Conservation (phyloP, 2,329 filamentous ascomycete species). For the Acrocalymma vagum region DNA sequence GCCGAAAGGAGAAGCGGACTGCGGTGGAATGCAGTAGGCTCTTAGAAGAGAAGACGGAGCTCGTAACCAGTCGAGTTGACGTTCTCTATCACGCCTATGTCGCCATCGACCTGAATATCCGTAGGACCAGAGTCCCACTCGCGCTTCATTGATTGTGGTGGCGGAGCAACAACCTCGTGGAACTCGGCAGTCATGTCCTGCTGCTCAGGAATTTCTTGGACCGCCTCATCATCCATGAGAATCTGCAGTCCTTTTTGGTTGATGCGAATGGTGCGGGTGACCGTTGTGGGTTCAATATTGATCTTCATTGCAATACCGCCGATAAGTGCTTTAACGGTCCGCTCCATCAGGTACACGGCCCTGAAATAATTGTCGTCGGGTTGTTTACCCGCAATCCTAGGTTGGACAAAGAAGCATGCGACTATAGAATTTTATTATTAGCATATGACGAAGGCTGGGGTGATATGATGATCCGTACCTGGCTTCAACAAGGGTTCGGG, state of each 20-base stretch:
- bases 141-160: slow-evolving; percentile 56
- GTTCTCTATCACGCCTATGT: slow-evolving; percentile 53
- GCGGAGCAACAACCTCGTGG: slow-evolving; percentile 65
- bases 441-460: slow-evolving; percentile 18
- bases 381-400: slow-evolving; percentile 58
- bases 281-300: slow-evolving; percentile 75
- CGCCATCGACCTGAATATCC: slow-evolving; percentile 59
- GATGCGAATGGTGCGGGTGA: slow-evolving; percentile 76
- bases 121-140: slow-evolving; percentile 61
- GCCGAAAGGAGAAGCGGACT: slow-evolving; percentile 9
- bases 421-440: slow-evolving; percentile 62
- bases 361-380: slow-evolving; percentile 74
- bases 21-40: slow-evolving; percentile 9
- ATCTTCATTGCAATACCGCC: slow-evolving; percentile 79
- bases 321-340: slow-evolving; percentile 78
- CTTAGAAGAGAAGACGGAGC: slow-evolving; percentile 57
- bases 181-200: slow-evolving; percentile 84
- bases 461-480: slow-evolving; percentile 52
- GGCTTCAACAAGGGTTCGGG: slow-evolving; percentile 74
- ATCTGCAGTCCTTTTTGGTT: slow-evolving; percentile 80
- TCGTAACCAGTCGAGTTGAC: slow-evolving; percentile 57
- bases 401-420: slow-evolving; percentile 86
- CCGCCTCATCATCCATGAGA: slow-evolving; percentile 88
- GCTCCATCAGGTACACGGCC: slow-evolving; percentile 84
- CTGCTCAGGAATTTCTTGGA: slow-evolving; percentile 83